Percentiles rank a stretch among this genome's conserved stretches.
phyloP scores from a whole-genome alignment of 2,329 filamentous ascomycete species.

The Rhinocladiella similis region DNA sequence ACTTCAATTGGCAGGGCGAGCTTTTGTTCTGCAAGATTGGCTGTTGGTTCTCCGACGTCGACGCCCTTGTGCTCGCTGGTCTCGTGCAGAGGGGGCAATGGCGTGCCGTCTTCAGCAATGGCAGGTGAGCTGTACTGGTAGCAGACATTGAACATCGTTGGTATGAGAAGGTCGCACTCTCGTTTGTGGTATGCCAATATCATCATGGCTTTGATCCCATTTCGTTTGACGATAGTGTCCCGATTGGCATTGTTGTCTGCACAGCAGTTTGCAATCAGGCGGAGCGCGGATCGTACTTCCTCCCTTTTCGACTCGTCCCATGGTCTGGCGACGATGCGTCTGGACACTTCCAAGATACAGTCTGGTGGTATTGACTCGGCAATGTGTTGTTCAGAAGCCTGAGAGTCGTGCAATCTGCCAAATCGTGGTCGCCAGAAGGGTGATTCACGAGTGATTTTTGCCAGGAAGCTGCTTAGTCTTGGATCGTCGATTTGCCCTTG shows the following conservation, averaged over 20 bases:
- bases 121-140: slow-evolving; percentile 26
- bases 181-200: background rate
- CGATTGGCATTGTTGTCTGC: slow-evolving; percentile 30
- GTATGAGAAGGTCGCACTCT: slow-evolving; percentile 25
- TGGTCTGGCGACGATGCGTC: slow-evolving; percentile 11
- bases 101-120: slow-evolving; percentile 6
- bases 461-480: slow-evolving; percentile 11
- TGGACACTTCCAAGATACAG: slow-evolving; percentile 25
- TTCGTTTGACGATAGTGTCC: slow-evolving; percentile 19
- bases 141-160: slow-evolving; percentile 29
- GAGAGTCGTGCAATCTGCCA: slow-evolving; percentile 5
- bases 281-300: slow-evolving; percentile 17
- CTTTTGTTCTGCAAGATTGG: slow-evolving; percentile 25
- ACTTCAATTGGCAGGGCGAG: slow-evolving; percentile 14
- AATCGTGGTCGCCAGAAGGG: slow-evolving; percentile 24
- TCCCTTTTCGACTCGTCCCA: slow-evolving; percentile 1
- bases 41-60: background rate
- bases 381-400: background rate
- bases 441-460: slow-evolving; percentile 18
- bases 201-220: slow-evolving; percentile 22
- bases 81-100: slow-evolving; percentile 3
- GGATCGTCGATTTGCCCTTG: background rate
- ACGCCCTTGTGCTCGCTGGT: background rate
- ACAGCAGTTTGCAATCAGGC: slow-evolving; percentile 30
- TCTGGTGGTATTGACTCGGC: slow-evolving; percentile 7